These are phyloP conservation scores for Verticillium isaacii DNA, from an alignment of 2,329 filamentous ascomycete genomes.

Conservation along the genomic window DNA sequence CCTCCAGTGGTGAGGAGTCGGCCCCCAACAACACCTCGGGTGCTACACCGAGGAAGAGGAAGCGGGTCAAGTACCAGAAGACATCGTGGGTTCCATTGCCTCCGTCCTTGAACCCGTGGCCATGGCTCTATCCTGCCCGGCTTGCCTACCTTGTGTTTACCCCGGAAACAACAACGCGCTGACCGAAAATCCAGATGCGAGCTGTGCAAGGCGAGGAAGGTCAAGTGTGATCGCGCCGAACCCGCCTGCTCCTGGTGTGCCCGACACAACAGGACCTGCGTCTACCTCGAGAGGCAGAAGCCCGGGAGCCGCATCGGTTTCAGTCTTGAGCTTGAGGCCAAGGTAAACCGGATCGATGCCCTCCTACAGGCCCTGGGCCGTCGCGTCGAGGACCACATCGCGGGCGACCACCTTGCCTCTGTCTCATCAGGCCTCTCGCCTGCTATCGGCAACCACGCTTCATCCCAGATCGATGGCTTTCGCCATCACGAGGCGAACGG, in stretches of 20 bases:
- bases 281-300: constrained; percentile 68
- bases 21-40: constrained; percentile 18
- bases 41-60: constrained; percentile 28
- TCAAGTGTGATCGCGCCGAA: constrained; percentile 47
- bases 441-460: constrained; percentile 30
- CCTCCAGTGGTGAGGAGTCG: constrained; percentile 28
- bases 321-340: constrained; percentile 54
- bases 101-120: neutral
- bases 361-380: constrained; percentile 35
- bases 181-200: constrained; percentile 27
- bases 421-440: constrained; percentile 21
- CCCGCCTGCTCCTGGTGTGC: constrained; percentile 67
- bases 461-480: constrained; percentile 21
- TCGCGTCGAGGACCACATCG: constrained; percentile 36
- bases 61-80: constrained; percentile 35
- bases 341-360: constrained; percentile 47
- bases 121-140: neutral
- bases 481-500: constrained; percentile 14
- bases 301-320: constrained; percentile 60
- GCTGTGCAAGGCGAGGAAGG: constrained; percentile 39
- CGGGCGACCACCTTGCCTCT: constrained; percentile 22
- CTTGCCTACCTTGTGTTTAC: neutral
- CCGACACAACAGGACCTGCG: constrained; percentile 60
- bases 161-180: neutral
- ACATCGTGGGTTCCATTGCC: constrained; percentile 29